Conservation (phyloP, 805 yeast species). For the Grigorovia jiainica region DNA sequence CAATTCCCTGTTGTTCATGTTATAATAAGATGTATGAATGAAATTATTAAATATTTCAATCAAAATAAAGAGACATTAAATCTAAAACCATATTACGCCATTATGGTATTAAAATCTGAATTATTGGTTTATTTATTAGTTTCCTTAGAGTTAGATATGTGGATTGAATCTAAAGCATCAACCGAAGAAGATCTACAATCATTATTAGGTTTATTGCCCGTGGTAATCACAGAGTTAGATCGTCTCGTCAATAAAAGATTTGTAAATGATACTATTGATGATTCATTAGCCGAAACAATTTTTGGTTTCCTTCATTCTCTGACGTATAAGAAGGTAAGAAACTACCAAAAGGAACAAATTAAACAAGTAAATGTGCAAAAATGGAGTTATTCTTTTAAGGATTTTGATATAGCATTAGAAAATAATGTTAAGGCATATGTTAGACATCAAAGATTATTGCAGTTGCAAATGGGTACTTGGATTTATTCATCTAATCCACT, state of each 20-base stretch:
- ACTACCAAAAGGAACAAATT: conserved; percentile 39
- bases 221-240: conserved; percentile 17
- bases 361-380: conserved; percentile 29
- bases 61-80: conserved; percentile 6
- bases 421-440: conserved; percentile 61
- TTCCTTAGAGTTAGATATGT: conserved; percentile 47
- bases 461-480: conserved; percentile 73
- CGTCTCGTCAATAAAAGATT: conserved; percentile 17
- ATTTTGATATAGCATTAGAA: conserved; percentile 42
- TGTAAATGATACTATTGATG: conserved; percentile 6
- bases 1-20: conserved; percentile 40
- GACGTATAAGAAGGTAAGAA: conserved; percentile 43
- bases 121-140: conserved; percentile 47
- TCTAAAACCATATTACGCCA: conserved; percentile 31
- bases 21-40: conserved; percentile 26
- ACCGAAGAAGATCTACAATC: conserved; percentile 46
- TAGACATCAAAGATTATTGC: conserved; percentile 62
- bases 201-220: conserved; percentile 39
- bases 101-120: conserved; percentile 34
- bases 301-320: conserved; percentile 34
- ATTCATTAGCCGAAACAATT: conserved; percentile 34
- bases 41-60: conserved; percentile 19
- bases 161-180: conserved; percentile 46
- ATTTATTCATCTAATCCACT: conserved; percentile 55
- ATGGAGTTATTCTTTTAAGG: conserved; percentile 40